Conservation (phyloP, 2,329 filamentous ascomycete species). For the Colletotrichum viniferum region DNA sequence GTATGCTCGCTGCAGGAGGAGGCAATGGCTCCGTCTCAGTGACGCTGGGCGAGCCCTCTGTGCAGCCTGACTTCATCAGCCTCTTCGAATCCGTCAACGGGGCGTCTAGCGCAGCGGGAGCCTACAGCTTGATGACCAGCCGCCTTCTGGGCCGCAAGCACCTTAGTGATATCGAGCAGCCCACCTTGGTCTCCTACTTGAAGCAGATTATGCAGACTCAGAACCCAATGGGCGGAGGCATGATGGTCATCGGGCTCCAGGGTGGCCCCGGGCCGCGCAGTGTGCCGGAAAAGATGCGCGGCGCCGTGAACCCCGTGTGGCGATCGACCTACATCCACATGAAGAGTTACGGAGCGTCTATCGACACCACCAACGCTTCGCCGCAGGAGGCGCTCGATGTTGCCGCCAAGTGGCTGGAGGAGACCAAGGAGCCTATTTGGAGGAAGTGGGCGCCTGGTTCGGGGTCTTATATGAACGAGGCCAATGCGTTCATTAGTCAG, state of each 20-base stretch:
- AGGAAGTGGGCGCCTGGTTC: slow-evolving; percentile 27
- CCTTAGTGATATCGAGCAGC: background rate
- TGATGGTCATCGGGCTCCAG: slow-evolving; percentile 20
- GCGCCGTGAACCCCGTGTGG: slow-evolving; percentile 49
- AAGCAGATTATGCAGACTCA: background rate
- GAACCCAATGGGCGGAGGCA: background rate
- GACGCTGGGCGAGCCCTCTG: background rate
- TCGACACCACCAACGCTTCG: background rate
- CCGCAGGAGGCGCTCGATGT: slow-evolving; percentile 31
- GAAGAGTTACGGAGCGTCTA: slow-evolving; percentile 26
- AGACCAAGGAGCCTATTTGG: slow-evolving; percentile 31
- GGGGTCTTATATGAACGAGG: slow-evolving; percentile 34
- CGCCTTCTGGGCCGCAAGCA: slow-evolving; percentile 20
- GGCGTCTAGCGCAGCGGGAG: background rate
- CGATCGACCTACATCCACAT: slow-evolving; percentile 40
- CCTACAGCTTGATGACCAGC: slow-evolving; percentile 9
- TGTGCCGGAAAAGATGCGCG: slow-evolving; percentile 1
- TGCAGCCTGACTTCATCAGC: background rate
- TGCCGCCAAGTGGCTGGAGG: slow-evolving; percentile 18
- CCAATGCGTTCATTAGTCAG: slow-evolving; percentile 31
- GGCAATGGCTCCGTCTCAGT: slow-evolving; percentile 1
- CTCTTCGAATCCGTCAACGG: slow-evolving; percentile 8
- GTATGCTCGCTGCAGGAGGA: background rate
- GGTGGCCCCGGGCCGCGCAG: slow-evolving; percentile 9
- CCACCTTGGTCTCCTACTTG: slow-evolving; percentile 7